Base-by-base conservation (phyloP, 1,284 basidiomycete species). In the Fomitopsis palustris region DNA sequence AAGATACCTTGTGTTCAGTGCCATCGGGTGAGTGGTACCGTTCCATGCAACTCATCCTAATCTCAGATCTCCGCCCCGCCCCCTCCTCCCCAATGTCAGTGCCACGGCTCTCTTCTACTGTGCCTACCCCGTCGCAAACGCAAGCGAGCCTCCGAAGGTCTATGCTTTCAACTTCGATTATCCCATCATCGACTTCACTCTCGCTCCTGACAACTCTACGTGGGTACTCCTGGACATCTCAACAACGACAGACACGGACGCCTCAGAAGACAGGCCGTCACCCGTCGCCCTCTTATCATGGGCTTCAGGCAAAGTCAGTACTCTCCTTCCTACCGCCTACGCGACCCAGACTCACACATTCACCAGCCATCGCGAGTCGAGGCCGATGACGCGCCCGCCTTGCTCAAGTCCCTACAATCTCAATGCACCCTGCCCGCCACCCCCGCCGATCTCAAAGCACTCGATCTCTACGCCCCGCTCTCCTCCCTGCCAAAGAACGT, bases 61-160 rank as follows among this genome's bases (percentile, higher is more conserved):
- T n/a, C n/a, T n/a, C n/a, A n/a, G 35, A 41, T 7, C 47, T 60
- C 27, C 23, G 14, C 27, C 33, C 12, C 31, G 59, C 47, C 56
- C 57, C 25, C 25, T n/a, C 23, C 17, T 21, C 31, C 23, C n/a
- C 25, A n/a, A n/a, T 12, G n/a, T 5, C 66, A 93, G 91, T 21
- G 81, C 84, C 2, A 85, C 86, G 1, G 88, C 90, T 0, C 64
- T 93, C 5, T 92, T 92, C 68, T 76, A 69, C 41, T 80, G 78
- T 57, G 64, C 70, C 25, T 79, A 79, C 60, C 72, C 77, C 1
- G 63, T 69, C 42, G 67, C 68, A 2, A 69, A 69, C 0, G 56
- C 65, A 0, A 56, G 56, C 12, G 41, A 57, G 10, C 54, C 65
- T 12, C 66, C 71, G 4, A 57, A 69, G 1, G 71, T 87, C 27